Conservation (phyloP, 169 alveolate species). For the Theileria sp. region DNA sequence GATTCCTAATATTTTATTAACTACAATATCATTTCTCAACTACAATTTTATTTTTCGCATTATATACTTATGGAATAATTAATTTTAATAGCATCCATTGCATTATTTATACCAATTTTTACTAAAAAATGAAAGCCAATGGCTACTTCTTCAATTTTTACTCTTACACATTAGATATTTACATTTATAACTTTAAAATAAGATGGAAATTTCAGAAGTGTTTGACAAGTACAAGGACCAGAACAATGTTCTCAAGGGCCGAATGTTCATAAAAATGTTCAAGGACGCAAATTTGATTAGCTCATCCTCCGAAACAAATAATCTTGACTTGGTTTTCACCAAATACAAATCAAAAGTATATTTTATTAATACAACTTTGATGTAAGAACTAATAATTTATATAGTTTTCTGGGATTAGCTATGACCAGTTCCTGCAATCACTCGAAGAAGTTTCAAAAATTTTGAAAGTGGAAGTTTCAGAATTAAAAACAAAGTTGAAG, state of each 20-base stretch:
- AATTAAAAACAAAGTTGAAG: background rate
- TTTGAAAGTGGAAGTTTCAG: background rate
- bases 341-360: constrained; percentile 39
- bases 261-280: constrained; percentile 60
- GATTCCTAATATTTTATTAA: background rate
- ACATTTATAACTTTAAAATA: too few species aligned
- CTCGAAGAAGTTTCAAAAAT: constrained; percentile 28
- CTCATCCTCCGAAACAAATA: constrained; percentile 15
- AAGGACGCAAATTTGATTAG: constrained; percentile 39
- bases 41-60: too few species aligned
- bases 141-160: too few species aligned
- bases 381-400: background rate
- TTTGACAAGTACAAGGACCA: constrained; percentile 44
- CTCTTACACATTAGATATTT: background rate
- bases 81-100: too few species aligned
- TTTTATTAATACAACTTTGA: background rate
- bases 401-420: constrained; percentile 14
- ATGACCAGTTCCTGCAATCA: constrained; percentile 26
- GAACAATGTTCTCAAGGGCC: constrained; percentile 35
- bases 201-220: constrained; percentile 2
- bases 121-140: too few species aligned
- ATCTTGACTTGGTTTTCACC: constrained; percentile 40
- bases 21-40: too few species aligned
- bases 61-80: too few species aligned
- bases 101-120: too few species aligned